These are phyloP conservation scores for Aspergillus sp. DNA, from an alignment of 2,329 filamentous ascomycete genomes.

Conservation along the genomic window DNA sequence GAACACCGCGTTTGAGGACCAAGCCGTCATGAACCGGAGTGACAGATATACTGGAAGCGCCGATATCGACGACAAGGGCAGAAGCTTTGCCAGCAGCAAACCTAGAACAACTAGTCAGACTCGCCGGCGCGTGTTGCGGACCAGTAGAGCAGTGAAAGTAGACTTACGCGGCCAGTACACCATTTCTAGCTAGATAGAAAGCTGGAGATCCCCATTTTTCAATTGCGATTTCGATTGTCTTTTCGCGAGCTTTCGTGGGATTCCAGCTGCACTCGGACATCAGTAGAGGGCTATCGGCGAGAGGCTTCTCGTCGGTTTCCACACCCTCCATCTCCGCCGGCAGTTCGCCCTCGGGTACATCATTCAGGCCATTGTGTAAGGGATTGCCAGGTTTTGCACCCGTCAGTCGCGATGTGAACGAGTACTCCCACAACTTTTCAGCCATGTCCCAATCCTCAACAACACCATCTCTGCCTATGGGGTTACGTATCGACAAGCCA, in stretches of 20 bases:
- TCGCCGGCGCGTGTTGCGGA: not conserved
- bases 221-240: conserved; percentile 94
- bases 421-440: conserved; percentile 86
- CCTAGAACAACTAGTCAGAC: conserved; percentile 29
- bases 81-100: conserved; percentile 93
- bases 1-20: conserved; percentile 85
- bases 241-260: conserved; percentile 80
- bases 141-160: not conserved
- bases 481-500: conserved; percentile 83
- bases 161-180: conserved; percentile 75
- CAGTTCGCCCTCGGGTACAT: conserved; percentile 58
- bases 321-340: conserved; percentile 63
- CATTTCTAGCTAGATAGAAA: conserved; percentile 87
- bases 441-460: conserved; percentile 97
- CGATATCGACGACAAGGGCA: conserved; percentile 87
- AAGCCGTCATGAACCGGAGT: conserved; percentile 93
- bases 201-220: conserved; percentile 94
- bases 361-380: conserved; percentile 76
- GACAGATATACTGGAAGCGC: conserved; percentile 83
- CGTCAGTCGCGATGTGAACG: conserved; percentile 84
- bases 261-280: conserved; percentile 97
- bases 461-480: conserved; percentile 82
- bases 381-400: conserved; percentile 70
- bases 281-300: conserved; percentile 85
- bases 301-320: conserved; percentile 67